A percentile compares a stretch with the other conserved stretches of the same genome.
Evolutionary conservation across 1,139 yeast species (phyloP).

Genomic region (Kodamaea derodonti): DNA sequence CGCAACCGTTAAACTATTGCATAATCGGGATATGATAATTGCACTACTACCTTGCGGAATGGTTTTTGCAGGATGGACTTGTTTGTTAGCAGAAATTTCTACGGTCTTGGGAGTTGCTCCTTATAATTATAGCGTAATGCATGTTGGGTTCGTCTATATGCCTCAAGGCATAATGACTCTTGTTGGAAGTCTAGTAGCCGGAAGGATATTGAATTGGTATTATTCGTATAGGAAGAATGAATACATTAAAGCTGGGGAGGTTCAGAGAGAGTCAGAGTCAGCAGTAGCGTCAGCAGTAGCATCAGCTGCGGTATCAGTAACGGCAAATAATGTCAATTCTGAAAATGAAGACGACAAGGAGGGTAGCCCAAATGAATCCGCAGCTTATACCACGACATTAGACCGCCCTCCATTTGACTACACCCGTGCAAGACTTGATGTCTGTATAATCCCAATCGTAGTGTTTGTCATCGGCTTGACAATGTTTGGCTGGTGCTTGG

Average conservation of each 20-base stretch:
- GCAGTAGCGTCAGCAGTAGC: not conserved
- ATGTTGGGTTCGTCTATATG: slow-evolving; percentile 36
- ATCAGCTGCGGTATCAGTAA: not conserved
- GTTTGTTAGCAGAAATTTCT: slow-evolving; percentile 31
- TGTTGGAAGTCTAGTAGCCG: slow-evolving; percentile 27
- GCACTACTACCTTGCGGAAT: slow-evolving; percentile 31
- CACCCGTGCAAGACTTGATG: slow-evolving; percentile 24
- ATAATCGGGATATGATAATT: slow-evolving; percentile 20
- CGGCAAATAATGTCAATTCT: not conserved
- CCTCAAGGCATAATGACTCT: slow-evolving; percentile 38
- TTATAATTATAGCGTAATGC: slow-evolving; percentile 31
- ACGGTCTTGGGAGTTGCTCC: slow-evolving; percentile 25
- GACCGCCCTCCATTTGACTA: slow-evolving; percentile 25
- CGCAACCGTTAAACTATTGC: slow-evolving; percentile 28
- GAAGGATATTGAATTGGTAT: slow-evolving; percentile 26
- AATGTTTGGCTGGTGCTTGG: slow-evolving; percentile 41
- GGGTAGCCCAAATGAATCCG: not conserved
- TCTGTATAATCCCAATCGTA: slow-evolving; percentile 23
- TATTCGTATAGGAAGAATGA: slow-evolving; percentile 14
- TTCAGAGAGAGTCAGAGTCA: too few species aligned
- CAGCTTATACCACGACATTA: not conserved
- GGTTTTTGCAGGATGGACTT: slow-evolving; percentile 37
- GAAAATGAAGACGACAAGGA: too few species aligned
- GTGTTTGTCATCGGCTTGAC: slow-evolving; percentile 26
- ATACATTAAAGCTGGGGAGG: slow-evolving; percentile 12